These are phyloP conservation scores for Diddensiella santjacobensis DNA, from an alignment of 805 yeast species.

Conservation along the genomic window DNA sequence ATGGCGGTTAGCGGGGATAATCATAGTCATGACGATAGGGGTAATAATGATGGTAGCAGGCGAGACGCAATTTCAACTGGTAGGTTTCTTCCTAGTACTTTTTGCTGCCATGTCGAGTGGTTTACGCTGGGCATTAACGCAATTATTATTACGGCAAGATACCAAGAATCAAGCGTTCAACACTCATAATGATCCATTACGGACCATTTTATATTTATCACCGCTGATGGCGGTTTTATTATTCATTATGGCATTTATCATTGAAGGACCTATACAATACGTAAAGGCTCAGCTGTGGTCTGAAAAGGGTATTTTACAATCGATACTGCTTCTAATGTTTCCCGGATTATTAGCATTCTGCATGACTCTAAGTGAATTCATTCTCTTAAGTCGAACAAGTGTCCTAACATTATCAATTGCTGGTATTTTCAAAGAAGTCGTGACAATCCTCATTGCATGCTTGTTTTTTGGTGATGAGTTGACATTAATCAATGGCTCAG, in stretches of 20 bases:
- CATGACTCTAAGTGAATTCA: constrained; percentile 81
- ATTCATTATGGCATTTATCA: constrained; percentile 54
- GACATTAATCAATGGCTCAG: constrained; percentile 63
- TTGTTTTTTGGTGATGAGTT: constrained; percentile 72
- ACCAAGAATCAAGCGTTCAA: constrained; percentile 2
- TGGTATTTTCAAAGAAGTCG: constrained; percentile 87
- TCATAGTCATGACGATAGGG: constrained; percentile 73
- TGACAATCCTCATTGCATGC: constrained; percentile 65
- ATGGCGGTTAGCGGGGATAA: constrained; percentile 64
- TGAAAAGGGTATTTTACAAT: constrained; percentile 51
- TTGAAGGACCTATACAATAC: constrained; percentile 67
- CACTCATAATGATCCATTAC: constrained; percentile 55
- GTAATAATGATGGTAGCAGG: constrained; percentile 79
- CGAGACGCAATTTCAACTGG: constrained; percentile 33
- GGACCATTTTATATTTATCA: constrained; percentile 77
- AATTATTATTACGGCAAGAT: constrained; percentile 53
- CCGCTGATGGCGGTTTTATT: constrained; percentile 76
- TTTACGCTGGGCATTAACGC: constrained; percentile 92
- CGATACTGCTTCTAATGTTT: constrained; percentile 56
- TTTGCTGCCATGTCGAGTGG: constrained; percentile 82
- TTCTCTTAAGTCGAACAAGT: constrained; percentile 73
- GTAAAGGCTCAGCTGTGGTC: constrained; percentile 58
- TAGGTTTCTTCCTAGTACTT: constrained; percentile 74
- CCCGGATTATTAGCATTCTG: constrained; percentile 88
- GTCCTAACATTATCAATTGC: constrained; percentile 84